A percentile compares a stretch with the other conserved stretches of the same genome.
Conservation (phyloP, 2,329 filamentous ascomycete genomes). For the Fusarium verrucosum region DNA sequence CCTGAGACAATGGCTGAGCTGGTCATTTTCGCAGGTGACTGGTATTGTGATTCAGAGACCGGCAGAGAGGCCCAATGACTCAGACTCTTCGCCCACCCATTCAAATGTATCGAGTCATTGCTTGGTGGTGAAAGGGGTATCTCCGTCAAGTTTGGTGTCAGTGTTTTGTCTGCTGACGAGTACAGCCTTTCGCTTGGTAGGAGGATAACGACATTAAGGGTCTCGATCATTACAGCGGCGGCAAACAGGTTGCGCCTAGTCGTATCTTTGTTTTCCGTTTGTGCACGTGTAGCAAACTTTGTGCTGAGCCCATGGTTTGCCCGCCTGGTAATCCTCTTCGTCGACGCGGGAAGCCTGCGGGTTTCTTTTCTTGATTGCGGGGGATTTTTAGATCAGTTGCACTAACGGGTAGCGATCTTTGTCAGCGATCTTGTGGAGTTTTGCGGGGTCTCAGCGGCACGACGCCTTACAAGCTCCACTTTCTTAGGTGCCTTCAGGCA, state of each 20-base stretch:
- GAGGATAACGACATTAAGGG: slow-evolving; percentile 5
- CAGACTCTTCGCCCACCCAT: slow-evolving; percentile 3
- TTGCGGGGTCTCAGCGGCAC: neutral
- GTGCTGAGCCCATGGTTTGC: neutral
- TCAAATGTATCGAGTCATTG: neutral
- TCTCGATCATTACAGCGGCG: slow-evolving; percentile 9
- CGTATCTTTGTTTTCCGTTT: slow-evolving; percentile 6
- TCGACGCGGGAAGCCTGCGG: neutral
- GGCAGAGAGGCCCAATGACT: neutral
- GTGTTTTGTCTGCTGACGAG: neutral
- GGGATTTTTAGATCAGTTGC: neutral
- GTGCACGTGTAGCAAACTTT: slow-evolving; percentile 4
- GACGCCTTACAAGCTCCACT: rapidly evolving
- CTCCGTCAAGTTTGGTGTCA: neutral
- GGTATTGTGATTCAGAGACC: neutral
- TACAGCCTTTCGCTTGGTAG: neutral
- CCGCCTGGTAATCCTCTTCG: neutral
- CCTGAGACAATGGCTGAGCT: neutral
- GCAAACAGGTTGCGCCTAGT: slow-evolving; percentile 6
- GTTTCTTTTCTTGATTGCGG: neutral
- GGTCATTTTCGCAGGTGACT: neutral
- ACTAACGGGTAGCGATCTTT: neutral
- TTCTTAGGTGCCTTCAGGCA: neutral
- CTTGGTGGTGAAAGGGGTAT: neutral
- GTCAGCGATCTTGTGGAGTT: slow-evolving; percentile 1